Conservation (phyloP, 140 eudicot species). For the Oenanthe javanica region DNA sequence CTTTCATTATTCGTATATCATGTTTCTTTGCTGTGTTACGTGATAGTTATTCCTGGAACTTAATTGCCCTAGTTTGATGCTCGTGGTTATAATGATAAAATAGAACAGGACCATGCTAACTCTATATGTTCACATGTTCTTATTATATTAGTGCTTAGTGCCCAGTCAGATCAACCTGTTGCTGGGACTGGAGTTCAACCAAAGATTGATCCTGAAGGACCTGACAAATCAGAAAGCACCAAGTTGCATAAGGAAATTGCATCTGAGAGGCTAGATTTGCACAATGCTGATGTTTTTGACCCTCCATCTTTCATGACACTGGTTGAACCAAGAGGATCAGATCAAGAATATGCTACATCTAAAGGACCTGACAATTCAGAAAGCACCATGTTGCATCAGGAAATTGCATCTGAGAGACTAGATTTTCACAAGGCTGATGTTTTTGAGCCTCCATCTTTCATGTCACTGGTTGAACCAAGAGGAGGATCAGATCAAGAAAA, state of each 20-base stretch:
- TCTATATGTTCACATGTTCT: constrained; percentile 8
- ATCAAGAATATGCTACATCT: constrained; percentile 15
- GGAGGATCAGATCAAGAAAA: constrained; percentile 11
- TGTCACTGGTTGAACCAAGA: constrained; percentile 41
- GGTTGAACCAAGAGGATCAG: constrained; percentile 31
- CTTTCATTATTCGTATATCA: background rate
- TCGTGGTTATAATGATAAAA: background rate
- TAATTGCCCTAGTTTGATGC: background rate
- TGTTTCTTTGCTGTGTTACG: background rate
- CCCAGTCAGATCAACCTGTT: constrained; percentile 28
- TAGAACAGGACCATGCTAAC: background rate
- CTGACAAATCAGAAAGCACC: constrained; percentile 9
- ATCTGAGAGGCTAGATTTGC: constrained; percentile 22
- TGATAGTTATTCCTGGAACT: background rate
- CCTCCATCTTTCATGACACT: constrained; percentile 41
- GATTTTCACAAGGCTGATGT: constrained; percentile 28
- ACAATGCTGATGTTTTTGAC: constrained; percentile 34
- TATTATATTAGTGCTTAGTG: constrained; percentile 38
- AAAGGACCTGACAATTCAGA: background rate
- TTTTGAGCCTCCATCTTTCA: constrained; percentile 41
- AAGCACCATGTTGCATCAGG: constrained; percentile 14
- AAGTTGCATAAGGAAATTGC: constrained; percentile 22
- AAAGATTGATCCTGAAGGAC: constrained; percentile 15
- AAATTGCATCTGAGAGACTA: constrained; percentile 22
- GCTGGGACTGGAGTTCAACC: constrained; percentile 29